Percentiles rank a stretch among this genome's conserved stretches.
Conservation (phyloP, 2,329 filamentous ascomycete species). For the Dothideomycetes sp. region DNA sequence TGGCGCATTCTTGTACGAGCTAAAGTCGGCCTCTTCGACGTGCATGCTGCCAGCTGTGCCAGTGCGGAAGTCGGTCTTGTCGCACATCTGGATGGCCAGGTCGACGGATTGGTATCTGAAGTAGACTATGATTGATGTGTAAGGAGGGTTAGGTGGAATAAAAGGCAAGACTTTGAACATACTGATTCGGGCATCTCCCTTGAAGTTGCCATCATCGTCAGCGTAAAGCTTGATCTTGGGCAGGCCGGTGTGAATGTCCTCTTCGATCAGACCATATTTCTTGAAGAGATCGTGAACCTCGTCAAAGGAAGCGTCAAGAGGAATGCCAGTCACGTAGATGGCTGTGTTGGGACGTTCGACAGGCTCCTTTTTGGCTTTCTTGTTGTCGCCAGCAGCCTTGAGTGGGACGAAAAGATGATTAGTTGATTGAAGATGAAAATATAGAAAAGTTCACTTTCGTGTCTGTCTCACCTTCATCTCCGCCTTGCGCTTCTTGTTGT, state of each 20-base stretch:
- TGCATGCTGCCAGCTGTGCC: slow-evolving; percentile 55
- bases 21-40: slow-evolving; percentile 76
- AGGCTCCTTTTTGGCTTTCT: slow-evolving; percentile 20
- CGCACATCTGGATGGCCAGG: slow-evolving; percentile 68
- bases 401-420: too few relatives aligned
- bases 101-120: slow-evolving; percentile 91
- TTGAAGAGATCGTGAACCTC: slow-evolving; percentile 81
- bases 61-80: slow-evolving; percentile 72
- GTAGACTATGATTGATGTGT: slow-evolving; percentile 53
- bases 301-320: slow-evolving; percentile 62
- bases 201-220: slow-evolving; percentile 72
- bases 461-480: slow-evolving; percentile 22
- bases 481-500: slow-evolving; percentile 30
- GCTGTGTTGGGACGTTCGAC: slow-evolving; percentile 62
- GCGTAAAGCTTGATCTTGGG: slow-evolving; percentile 90
- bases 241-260: slow-evolving; percentile 80
- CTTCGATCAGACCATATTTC: slow-evolving; percentile 82
- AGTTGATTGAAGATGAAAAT: too few relatives aligned
- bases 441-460: too few relatives aligned
- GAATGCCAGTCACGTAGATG: slow-evolving; percentile 83
- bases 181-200: slow-evolving; percentile 74
- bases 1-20: slow-evolving; percentile 53
- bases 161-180: slow-evolving; percentile 9
- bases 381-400: slow-evolving; percentile 11
- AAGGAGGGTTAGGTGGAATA: too few relatives aligned